Conservation (phyloP, 108 stramenopile genomes). For the Chaetoceros muelleri region DNA sequence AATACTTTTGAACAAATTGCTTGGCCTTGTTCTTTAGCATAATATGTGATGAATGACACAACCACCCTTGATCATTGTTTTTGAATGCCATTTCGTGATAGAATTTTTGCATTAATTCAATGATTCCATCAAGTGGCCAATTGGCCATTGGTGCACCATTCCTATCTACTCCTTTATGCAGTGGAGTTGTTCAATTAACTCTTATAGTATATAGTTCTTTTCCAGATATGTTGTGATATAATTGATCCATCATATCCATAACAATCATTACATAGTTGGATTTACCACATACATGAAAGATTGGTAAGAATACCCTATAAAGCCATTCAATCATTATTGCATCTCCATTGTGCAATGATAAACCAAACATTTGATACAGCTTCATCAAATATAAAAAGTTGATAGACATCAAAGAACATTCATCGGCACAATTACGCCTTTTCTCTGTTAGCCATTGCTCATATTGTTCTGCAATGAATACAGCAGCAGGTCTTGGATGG, state of each 20-base stretch:
- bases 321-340: neutral
- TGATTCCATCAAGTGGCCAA: too few species aligned
- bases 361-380: neutral
- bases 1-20: neutral
- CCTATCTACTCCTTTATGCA: neutral
- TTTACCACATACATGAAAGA: neutral
- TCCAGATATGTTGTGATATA: neutral
- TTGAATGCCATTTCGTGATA: neutral
- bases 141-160: too few species aligned
- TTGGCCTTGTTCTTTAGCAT: neutral
- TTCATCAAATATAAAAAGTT: neutral
- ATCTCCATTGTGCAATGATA: neutral
- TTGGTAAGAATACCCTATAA: neutral
- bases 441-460: neutral
- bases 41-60: neutral
- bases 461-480: neutral
- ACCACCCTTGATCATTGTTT: neutral
- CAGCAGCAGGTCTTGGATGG: neutral
- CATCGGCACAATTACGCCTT: neutral
- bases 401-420: neutral
- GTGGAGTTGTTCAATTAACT: neutral
- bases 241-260: neutral
- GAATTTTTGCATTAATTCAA: neutral
- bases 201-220: neutral
- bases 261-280: neutral